A percentile compares a stretch with the other conserved stretches of the same genome.
Evolutionary conservation across 108 stramenopile species (phyloP).

Genomic region (Mediolabrus comicus): DNA sequence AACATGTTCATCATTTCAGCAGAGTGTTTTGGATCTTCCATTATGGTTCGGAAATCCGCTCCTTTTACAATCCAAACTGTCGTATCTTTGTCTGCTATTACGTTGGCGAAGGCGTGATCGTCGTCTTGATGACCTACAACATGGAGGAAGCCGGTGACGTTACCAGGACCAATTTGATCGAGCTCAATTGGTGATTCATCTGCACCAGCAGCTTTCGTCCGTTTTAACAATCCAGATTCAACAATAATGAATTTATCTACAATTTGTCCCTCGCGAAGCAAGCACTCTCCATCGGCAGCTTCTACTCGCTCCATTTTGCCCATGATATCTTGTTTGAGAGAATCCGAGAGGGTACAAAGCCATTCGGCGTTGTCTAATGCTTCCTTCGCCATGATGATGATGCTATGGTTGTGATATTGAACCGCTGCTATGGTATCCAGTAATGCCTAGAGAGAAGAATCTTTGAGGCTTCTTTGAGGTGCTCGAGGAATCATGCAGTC

Average conservation of each 20-base stretch:
- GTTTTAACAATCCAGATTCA: slow-evolving; percentile 47
- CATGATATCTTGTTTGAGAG: slow-evolving; percentile 40
- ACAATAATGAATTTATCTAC: slow-evolving; percentile 45
- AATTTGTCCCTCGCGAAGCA: slow-evolving; percentile 54
- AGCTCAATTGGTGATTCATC: background rate
- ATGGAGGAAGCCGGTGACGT: slow-evolving; percentile 45
- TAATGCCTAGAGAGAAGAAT: too few relatives aligned
- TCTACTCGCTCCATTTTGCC: slow-evolving; percentile 39
- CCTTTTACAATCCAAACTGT: background rate
- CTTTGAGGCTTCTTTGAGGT: too few relatives aligned
- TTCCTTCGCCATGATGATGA: slow-evolving; percentile 21
- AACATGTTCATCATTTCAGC: background rate
- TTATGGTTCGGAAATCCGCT: background rate
- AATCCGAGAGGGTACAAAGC: slow-evolving; percentile 1
- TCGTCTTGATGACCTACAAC: slow-evolving; percentile 42
- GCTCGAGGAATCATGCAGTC: too few relatives aligned
- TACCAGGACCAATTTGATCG: slow-evolving; percentile 14
- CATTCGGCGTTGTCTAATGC: slow-evolving; percentile 18
- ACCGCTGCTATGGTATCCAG: too few relatives aligned
- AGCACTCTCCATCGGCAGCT: slow-evolving; percentile 51
- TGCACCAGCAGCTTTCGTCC: slow-evolving; percentile 36
- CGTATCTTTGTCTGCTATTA: background rate
- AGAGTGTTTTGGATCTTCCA: background rate
- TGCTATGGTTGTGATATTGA: too few relatives aligned
- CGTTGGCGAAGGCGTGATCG: slow-evolving; percentile 26